Conservation (phyloP, 345 rosid species). For the Euphorbia lathyris region DNA sequence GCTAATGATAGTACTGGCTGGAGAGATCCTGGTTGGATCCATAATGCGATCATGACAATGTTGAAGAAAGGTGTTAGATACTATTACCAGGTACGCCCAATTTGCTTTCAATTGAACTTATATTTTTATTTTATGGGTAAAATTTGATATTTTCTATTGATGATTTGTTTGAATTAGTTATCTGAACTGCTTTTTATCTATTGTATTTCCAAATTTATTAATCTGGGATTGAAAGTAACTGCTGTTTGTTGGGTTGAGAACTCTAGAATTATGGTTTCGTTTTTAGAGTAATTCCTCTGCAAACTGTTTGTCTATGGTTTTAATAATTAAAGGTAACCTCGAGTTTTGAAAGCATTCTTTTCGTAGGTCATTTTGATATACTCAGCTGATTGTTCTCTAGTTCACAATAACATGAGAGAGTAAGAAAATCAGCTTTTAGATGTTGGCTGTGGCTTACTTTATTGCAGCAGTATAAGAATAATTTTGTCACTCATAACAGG, state of each 20-base stretch:
- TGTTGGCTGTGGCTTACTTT: not conserved
- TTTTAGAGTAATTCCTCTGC: too few relatives aligned
- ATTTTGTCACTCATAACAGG: slow-evolving; percentile 35
- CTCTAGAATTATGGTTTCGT: not conserved
- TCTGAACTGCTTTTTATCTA: not conserved
- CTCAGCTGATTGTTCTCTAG: not conserved
- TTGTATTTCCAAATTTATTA: not conserved
- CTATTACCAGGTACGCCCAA: slow-evolving; percentile 54
- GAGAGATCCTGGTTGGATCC: slow-evolving; percentile 96
- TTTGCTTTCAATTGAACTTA: not conserved
- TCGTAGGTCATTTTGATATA: not conserved
- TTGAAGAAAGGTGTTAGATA: slow-evolving; percentile 61
- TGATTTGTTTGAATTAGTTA: not conserved
- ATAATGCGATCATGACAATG: slow-evolving; percentile 57
- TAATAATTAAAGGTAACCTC: too few relatives aligned
- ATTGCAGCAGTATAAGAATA: not conserved
- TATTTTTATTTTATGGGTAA: not conserved
- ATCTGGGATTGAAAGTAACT: not conserved
- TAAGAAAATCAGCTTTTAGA: not conserved
- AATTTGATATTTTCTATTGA: too few relatives aligned
- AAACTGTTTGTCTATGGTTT: too few relatives aligned
- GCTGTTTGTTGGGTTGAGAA: not conserved
- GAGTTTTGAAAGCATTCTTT: not conserved
- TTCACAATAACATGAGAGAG: not conserved
- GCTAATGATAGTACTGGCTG: slow-evolving; percentile 74